phyloP scores from a whole-genome alignment of 768 basidiomycete genomes.

The Russula foetens region DNA sequence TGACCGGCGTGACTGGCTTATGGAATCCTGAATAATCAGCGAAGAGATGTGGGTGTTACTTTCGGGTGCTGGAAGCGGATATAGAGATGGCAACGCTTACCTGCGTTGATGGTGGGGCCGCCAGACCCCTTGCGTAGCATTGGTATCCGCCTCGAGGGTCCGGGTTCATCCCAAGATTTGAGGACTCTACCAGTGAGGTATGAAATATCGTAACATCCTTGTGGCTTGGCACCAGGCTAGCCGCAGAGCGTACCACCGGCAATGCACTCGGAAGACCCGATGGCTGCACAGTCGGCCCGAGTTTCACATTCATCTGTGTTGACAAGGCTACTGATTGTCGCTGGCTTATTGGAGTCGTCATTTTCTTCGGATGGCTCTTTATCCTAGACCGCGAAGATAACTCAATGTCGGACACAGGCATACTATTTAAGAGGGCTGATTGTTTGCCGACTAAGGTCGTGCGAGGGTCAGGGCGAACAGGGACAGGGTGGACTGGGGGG shows the following conservation, averaged over 20 bases:
- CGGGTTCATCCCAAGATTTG: neutral
- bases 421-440: neutral
- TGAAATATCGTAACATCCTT: neutral
- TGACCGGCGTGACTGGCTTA: neutral
- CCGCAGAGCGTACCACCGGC: neutral
- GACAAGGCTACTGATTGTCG: neutral
- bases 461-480: neutral
- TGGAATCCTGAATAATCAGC: neutral
- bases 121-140: neutral
- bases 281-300: neutral
- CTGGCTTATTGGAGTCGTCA: neutral
- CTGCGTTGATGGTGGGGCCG: neutral
- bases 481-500: neutral
- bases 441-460: neutral
- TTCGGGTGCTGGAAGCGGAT: neutral
- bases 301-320: neutral
- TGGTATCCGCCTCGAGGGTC: neutral
- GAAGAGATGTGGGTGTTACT: neutral
- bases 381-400: neutral
- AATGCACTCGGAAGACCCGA: neutral
- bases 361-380: conserved; percentile 7
- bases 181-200: neutral
- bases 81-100: neutral
- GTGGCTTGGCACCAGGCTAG: neutral
- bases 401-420: neutral